Evolutionary conservation across 306 rosid species (phyloP), one percentile per base, ranked within the genome.

Genomic region (Phaseolus lunatus): DNA sequence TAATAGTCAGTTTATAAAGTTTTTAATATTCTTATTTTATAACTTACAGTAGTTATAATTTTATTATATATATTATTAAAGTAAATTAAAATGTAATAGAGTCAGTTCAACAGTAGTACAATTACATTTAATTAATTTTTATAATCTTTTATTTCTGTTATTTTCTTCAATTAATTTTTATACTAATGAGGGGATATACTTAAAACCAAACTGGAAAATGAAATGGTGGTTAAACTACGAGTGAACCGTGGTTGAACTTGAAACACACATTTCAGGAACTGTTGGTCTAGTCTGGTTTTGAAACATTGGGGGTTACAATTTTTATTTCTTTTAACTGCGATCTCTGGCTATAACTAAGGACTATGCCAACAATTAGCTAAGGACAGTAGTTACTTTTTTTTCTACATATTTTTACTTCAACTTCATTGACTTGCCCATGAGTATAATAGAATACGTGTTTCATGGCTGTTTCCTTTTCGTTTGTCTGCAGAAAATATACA

Each of bases 401-500:
- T 39, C 31, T 37, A 7, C 50, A 27, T 43, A 7, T 58, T 39
- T 67, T 67, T 23, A 61, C 41, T 23, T 49, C 65, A 58, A 35
- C 26, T 11, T 37, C 69, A 37, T 66, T 12, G 31, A 73, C 45
- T 67, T 71, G n/a, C 22, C 12, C 23, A 14, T 9, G 33, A 3
- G 2, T 64, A 54, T 11, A 67, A 61, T 58, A 59, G 68, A 72
- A 77, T 57, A 22, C 41, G 27, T 74, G 49, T 45, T 20, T 62
- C 47, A 35, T 76, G 50, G 20, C 66, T 64, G 56, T 69, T 74
- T 41, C 45, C 45, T 70, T 50, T 66, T 67, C 13, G 37, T 72
- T 67, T 78, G 76, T 78, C 11, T 88, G 89, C 99, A 96, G 99
- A 96, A 91, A 96, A 73, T 88, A 66, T 96, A 96, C 90, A 35